phyloP scores from a whole-genome alignment of 2,329 filamentous ascomycete genomes.

The Colletotrichum tropicale region DNA sequence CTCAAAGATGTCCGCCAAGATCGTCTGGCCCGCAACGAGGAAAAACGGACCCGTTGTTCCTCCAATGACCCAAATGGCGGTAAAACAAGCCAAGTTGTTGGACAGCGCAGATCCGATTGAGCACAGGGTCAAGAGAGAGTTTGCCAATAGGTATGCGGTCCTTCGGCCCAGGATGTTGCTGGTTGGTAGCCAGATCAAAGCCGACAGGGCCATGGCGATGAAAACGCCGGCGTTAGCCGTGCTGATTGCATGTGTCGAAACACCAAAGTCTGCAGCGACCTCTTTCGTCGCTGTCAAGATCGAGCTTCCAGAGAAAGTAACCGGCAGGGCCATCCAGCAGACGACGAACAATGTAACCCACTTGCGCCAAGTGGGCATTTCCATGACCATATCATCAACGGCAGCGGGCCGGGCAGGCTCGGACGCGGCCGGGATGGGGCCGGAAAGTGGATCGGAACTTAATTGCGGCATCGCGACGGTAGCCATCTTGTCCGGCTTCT shows the following conservation, averaged over 20 bases:
- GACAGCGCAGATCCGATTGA: slow-evolving; percentile 76
- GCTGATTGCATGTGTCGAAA: slow-evolving; percentile 73
- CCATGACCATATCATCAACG: slow-evolving; percentile 23
- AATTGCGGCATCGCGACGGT: neutral
- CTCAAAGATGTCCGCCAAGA: slow-evolving; percentile 21
- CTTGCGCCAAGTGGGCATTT: slow-evolving; percentile 22
- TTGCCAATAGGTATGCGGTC: slow-evolving; percentile 50
- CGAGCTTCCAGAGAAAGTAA: slow-evolving; percentile 79
- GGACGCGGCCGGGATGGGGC: neutral
- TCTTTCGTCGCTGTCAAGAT: slow-evolving; percentile 77
- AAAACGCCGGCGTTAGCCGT: slow-evolving; percentile 78
- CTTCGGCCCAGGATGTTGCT: slow-evolving; percentile 43
- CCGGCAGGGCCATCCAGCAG: slow-evolving; percentile 45
- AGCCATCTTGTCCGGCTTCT: neutral
- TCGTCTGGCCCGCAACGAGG: slow-evolving; percentile 18
- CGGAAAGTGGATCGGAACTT: neutral
- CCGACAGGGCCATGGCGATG: slow-evolving; percentile 73
- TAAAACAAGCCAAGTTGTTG: slow-evolving; percentile 71
- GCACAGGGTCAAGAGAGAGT: slow-evolving; percentile 68
- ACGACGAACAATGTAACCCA: slow-evolving; percentile 22
- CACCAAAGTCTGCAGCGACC: slow-evolving; percentile 68
- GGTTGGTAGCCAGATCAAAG: slow-evolving; percentile 75
- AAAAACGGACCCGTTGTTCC: slow-evolving; percentile 19
- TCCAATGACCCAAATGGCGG: slow-evolving; percentile 18
- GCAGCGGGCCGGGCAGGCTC: slow-evolving; percentile 22